Evolutionary conservation across 208 protist genomes (phyloP).

Genomic region (Trypanosoma avium): DNA sequence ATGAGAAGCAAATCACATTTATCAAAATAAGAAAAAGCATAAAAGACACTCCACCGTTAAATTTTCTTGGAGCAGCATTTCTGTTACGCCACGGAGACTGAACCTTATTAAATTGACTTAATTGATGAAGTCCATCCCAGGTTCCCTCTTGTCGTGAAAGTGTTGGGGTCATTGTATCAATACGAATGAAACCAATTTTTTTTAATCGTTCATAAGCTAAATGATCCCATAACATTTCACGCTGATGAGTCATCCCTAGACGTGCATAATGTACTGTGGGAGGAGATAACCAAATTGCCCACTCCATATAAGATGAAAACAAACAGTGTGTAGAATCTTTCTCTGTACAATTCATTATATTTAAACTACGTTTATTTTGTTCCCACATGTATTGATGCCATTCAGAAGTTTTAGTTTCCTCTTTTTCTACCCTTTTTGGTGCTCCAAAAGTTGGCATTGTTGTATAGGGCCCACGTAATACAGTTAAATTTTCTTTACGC

Average conservation of each 20-base stretch:
- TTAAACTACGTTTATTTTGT: conserved; percentile 5
- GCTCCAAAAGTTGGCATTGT: conserved; percentile 8
- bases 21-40: conserved; percentile 22
- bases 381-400: conserved; percentile 12
- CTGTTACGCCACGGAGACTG: conserved; percentile 4
- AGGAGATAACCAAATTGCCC: conserved; percentile 24
- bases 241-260: conserved; percentile 15
- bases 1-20: conserved; percentile 19
- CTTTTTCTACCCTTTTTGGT: not conserved
- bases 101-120: conserved; percentile 7
- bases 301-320: conserved; percentile 14
- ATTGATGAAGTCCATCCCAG: conserved; percentile 27
- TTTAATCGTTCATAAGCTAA: conserved; percentile 24
- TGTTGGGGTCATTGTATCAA: conserved; percentile 20
- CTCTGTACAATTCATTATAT: not conserved
- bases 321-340: not conserved
- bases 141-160: conserved; percentile 16
- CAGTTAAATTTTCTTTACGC: conserved; percentile 6
- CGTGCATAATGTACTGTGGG: conserved; percentile 25
- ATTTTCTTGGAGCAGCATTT: not conserved
- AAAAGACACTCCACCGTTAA: conserved; percentile 16
- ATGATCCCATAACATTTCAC: conserved; percentile 20
- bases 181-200: conserved; percentile 20
- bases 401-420: not conserved
- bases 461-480: conserved; percentile 3